Percentiles rank a stretch among this genome's conserved stretches.
phyloP scores from a whole-genome alignment of 768 basidiomycete genomes.

The Strobilomyces echinocephalus region DNA sequence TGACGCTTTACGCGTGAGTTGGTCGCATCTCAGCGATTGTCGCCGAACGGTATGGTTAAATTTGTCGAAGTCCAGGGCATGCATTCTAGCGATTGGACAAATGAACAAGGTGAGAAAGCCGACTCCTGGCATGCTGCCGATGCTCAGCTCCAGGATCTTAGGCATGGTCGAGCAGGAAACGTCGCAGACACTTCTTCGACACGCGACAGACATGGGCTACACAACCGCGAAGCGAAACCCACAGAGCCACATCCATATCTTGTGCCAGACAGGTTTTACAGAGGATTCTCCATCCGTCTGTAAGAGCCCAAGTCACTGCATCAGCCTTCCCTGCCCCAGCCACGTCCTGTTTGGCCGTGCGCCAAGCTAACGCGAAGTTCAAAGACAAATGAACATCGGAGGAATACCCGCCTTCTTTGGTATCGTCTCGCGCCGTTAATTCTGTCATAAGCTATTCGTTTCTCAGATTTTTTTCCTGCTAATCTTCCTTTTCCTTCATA shows the following conservation, averaged over 20 bases:
- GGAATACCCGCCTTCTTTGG: neutral
- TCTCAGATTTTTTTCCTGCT: neutral
- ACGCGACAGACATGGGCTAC: neutral
- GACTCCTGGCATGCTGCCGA: neutral
- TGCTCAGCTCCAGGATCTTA: neutral
- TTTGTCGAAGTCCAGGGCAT: neutral
- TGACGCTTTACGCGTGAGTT: slow-evolving; percentile 1
- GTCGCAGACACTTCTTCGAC: neutral
- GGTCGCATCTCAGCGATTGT: neutral
- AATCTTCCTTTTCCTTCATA: neutral
- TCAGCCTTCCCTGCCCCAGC: neutral
- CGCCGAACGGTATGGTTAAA: slow-evolving; percentile 4
- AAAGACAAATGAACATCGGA: slow-evolving; percentile 4
- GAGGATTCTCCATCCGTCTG: neutral
- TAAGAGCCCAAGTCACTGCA: neutral
- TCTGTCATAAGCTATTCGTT: neutral
- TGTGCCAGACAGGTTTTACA: slow-evolving; percentile 1
- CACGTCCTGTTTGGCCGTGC: slow-evolving; percentile 14
- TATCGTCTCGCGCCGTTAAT: neutral
- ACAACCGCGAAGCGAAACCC: neutral
- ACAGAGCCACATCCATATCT: neutral
- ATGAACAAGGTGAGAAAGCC: slow-evolving; percentile 3
- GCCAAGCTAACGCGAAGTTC: slow-evolving; percentile 14
- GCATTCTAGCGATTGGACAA: neutral
- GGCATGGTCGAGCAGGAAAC: slow-evolving; percentile 1